Evolutionary conservation across 495 filamentous ascomycete species (phyloP).

Genomic region (Aspergillus sclerotiicarbonarius): DNA sequence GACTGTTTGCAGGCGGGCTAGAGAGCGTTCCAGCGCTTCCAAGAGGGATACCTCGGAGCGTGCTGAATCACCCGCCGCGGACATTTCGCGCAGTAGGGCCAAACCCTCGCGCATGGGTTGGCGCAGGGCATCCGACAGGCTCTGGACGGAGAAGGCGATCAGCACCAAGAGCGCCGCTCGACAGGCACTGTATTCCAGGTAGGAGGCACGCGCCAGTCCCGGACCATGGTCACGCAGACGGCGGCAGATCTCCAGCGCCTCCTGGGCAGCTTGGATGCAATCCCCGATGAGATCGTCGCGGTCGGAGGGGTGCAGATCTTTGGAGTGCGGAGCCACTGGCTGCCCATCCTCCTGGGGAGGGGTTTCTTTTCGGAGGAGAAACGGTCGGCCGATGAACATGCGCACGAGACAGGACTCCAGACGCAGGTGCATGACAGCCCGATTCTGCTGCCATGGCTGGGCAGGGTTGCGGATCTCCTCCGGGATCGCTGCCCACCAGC

Average conservation of each 20-base stretch:
- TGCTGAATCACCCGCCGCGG: slow-evolving; percentile 32
- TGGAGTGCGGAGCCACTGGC: not conserved
- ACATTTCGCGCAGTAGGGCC: slow-evolving; percentile 36
- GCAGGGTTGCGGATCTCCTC: slow-evolving; percentile 9
- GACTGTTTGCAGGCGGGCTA: slow-evolving; percentile 20
- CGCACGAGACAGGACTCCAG: slow-evolving; percentile 32
- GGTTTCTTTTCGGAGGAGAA: slow-evolving; percentile 22
- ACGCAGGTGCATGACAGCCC: slow-evolving; percentile 26
- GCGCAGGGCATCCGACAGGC: slow-evolving; percentile 20
- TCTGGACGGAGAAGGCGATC: slow-evolving; percentile 31
- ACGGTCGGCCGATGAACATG: slow-evolving; percentile 35
- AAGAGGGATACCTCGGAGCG: slow-evolving; percentile 33
- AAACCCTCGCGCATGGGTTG: slow-evolving; percentile 25
- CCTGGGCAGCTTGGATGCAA: slow-evolving; percentile 28
- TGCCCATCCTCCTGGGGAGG: not conserved
- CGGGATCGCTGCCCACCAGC: slow-evolving; percentile 30
- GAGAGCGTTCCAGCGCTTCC: slow-evolving; percentile 32
- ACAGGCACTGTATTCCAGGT: slow-evolving; percentile 39
- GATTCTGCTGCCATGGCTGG: slow-evolving; percentile 11
- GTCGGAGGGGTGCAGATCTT: slow-evolving; percentile 1
- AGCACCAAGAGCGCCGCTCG: slow-evolving; percentile 35
- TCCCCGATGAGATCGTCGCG: slow-evolving; percentile 24
- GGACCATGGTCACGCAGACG: slow-evolving; percentile 23
- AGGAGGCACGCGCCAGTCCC: slow-evolving; percentile 36
- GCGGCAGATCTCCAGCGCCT: slow-evolving; percentile 26